Evolutionary conservation across 768 basidiomycete species (phyloP), one percentile per base, ranked within the genome.

Genomic region (Dendrothele bispora): DNA sequence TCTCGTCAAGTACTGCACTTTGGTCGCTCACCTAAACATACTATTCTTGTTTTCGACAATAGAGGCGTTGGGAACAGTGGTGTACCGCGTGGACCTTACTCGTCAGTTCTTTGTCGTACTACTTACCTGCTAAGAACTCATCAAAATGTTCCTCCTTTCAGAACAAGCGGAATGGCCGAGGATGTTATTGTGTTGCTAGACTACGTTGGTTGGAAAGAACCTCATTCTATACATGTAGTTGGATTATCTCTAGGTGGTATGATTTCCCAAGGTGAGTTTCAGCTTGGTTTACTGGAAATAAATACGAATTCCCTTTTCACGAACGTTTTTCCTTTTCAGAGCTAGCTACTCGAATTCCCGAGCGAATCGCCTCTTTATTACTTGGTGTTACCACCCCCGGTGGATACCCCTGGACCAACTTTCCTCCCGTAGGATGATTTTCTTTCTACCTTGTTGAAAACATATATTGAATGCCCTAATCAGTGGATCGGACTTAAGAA

Each of bases 181-280:
- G 91, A 93, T 51, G 71, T 72, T 5, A 64, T 90, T 24, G 76
- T 71, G 10, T 71, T 91, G 4, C 70, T 93, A 4, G 76, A 92
- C 55, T 77, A 80, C 54, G 52, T 93, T 5, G 84, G 79, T 2
- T 93, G 90, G 88, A 88, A 77, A 0, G 72, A 61, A 6, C 65
- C 77, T 8, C 77, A 78, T 4, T 74, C 76, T 39, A 36, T 93
- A 5, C 83, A 91, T 56, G 64, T 92, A 26, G 83, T 92, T 18
- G 86, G 91, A 7, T 65, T 80, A 20, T 90, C 87, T 30, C 62
- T 93, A 4, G 91, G 91, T 2, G 90, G 90, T 4, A 92, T 91
- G 90, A 88, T 90, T 41, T 80, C 87, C 0, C 86, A 88, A n/a
- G n/a, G n/a, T n/a, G n/a, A n/a, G 67, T 84, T 86, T 85, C 50